phyloP scores from a whole-genome alignment of 169 alveolate genomes.

The Theileria parva region DNA sequence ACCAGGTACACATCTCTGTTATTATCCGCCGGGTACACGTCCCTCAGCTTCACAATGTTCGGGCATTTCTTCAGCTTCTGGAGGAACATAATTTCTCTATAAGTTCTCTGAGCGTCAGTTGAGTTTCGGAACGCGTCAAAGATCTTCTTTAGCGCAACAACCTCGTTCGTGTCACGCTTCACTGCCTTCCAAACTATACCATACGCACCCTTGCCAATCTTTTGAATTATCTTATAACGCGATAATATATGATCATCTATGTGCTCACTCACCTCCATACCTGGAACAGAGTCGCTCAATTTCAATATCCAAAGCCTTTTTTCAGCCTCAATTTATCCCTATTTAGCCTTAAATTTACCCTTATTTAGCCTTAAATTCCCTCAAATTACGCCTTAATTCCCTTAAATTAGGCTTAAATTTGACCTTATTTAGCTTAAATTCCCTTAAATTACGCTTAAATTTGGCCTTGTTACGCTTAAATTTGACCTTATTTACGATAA shows the following conservation, averaged over 20 bases:
- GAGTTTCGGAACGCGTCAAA: conserved; percentile 99
- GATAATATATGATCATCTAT: conserved; percentile 90
- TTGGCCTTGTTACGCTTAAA: no score
- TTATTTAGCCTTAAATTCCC: no score
- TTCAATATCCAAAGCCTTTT: not conserved
- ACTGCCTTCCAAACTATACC: conserved; percentile 99
- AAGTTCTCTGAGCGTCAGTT: conserved; percentile 99
- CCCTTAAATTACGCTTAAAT: no score
- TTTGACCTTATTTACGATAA: no score
- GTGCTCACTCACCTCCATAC: conserved; percentile 56
- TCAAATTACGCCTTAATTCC: no score
- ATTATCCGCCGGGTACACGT: conserved; percentile 95
- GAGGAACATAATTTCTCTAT: conserved; percentile 96
- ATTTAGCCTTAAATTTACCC: no score
- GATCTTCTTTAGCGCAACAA: conserved; percentile 98
- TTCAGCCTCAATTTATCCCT: not conserved
- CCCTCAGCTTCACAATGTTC: conserved; percentile 89
- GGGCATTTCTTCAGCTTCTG: conserved; percentile 91
- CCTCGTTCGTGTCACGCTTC: conserved; percentile 91
- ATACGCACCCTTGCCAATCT: conserved; percentile 97
- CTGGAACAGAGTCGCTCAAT: not conserved
- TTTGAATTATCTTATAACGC: conserved; percentile 85
- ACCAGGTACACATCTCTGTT: conserved; percentile 96
- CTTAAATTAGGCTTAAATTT: no score
- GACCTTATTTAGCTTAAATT: no score